Conservation (phyloP, 805 yeast species). For the Candida fluviatilis region DNA sequence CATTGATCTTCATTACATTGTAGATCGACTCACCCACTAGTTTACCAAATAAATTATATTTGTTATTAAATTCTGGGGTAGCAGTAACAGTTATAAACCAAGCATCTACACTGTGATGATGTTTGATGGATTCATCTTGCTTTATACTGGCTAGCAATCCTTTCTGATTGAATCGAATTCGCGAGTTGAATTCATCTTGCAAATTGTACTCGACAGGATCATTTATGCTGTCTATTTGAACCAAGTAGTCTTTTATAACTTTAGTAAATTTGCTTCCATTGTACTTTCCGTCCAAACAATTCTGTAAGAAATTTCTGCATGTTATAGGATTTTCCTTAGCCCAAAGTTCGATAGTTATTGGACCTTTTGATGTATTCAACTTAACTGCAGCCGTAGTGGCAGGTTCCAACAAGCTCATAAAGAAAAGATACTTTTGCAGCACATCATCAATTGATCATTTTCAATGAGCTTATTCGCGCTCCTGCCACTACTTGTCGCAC, state of each 20-base stretch:
- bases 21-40: conserved; percentile 53
- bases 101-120: conserved; percentile 21
- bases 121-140: conserved; percentile 16
- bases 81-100: conserved; percentile 17
- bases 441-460: no score
- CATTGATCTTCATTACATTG: conserved; percentile 46
- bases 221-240: conserved; percentile 8
- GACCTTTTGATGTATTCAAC: conserved; percentile 55
- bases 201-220: conserved; percentile 9
- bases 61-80: conserved; percentile 37
- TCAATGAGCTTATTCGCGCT: no score
- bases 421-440: neutral
- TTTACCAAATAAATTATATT: conserved; percentile 51
- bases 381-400: conserved; percentile 56
- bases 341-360: conserved; percentile 58
- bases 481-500: no score
- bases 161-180: conserved; percentile 47
- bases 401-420: conserved; percentile 37
- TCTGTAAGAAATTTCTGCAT: conserved; percentile 44
- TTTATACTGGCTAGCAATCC: conserved; percentile 54
- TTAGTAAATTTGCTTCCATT: conserved; percentile 39
- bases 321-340: conserved; percentile 62
- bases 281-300: conserved; percentile 42
- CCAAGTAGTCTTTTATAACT: conserved; percentile 23
- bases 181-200: conserved; percentile 43